Conservation (phyloP, 1,284 basidiomycete species). For the Pseudozyma sp. region DNA sequence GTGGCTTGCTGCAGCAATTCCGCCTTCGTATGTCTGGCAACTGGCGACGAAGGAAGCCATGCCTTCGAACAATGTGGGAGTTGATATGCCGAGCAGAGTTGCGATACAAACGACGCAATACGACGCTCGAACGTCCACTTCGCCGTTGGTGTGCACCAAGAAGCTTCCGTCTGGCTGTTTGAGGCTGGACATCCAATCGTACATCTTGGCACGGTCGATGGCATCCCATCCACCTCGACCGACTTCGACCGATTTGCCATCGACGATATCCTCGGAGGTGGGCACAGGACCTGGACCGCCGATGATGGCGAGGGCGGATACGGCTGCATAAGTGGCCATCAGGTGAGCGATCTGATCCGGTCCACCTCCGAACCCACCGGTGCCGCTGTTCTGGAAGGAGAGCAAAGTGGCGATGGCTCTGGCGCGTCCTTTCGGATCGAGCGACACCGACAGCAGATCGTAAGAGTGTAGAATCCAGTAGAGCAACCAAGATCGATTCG, state of each 20-base stretch:
- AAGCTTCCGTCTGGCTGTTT: constrained; percentile 96
- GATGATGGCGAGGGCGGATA: constrained; percentile 84
- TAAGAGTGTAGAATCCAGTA: constrained; percentile 66
- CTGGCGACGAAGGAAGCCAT: constrained; percentile 73
- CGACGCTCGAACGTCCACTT: constrained; percentile 89
- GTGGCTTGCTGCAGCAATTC: constrained; percentile 86
- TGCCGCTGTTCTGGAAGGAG: constrained; percentile 59
- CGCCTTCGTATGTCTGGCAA: constrained; percentile 98
- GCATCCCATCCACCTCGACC: constrained; percentile 68
- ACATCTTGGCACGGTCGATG: constrained; percentile 74
- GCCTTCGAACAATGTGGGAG: constrained; percentile 80
- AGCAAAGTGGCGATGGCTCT: constrained; percentile 65
- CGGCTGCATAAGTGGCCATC: constrained; percentile 88
- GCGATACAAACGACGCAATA: constrained; percentile 82
- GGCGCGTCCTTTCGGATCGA: constrained; percentile 47
- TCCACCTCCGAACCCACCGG: constrained; percentile 90
- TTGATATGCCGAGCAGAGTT: constrained; percentile 81
- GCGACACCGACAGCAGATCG: constrained; percentile 55
- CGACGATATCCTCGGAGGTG: constrained; percentile 36
- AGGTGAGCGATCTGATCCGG: constrained; percentile 89
- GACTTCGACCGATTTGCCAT: constrained; percentile 73
- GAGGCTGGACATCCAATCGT: constrained; percentile 89
- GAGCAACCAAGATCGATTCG: constrained; percentile 66
- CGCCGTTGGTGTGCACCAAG: constrained; percentile 84
- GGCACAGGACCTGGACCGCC: constrained; percentile 73